Evolutionary conservation across 306 rosid species (phyloP).

Genomic region (Rubus idaeus): DNA sequence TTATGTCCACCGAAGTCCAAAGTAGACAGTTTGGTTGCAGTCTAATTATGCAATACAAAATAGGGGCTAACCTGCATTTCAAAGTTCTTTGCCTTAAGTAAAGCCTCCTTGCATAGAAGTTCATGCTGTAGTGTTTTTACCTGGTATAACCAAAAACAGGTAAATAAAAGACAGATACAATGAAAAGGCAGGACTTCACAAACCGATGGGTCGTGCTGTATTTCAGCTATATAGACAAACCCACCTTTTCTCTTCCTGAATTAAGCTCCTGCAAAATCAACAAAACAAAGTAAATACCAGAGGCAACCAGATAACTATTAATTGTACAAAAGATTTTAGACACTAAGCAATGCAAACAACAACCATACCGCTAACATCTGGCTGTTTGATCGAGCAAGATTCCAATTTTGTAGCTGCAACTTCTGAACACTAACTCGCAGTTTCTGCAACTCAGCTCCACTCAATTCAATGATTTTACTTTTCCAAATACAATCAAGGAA

Average conservation of each 20-base stretch:
- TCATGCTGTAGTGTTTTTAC: constrained; percentile 71
- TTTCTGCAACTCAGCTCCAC: constrained; percentile 66
- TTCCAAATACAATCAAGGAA: constrained; percentile 34
- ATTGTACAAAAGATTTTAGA: not conserved
- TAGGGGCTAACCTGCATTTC: constrained; percentile 41
- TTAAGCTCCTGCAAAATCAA: constrained; percentile 69
- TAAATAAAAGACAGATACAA: constrained; percentile 1
- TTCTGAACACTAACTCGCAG: constrained; percentile 60
- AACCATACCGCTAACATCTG: constrained; percentile 63
- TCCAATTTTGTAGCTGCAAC: constrained; percentile 77
- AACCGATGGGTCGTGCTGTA: not conserved
- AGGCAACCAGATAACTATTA: not conserved
- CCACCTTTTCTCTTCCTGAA: constrained; percentile 72
- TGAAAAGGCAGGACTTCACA: not conserved
- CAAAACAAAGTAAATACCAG: constrained; percentile 12
- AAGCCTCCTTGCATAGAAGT: constrained; percentile 64
- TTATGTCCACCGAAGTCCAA: not conserved
- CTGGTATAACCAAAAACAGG: constrained; percentile 38
- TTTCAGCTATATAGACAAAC: constrained; percentile 17
- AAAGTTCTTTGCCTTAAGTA: constrained; percentile 48
- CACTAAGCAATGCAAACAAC: not conserved
- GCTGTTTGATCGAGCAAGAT: constrained; percentile 81
- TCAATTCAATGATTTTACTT: constrained; percentile 63
- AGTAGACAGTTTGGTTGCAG: not conserved
- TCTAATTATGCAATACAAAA: not conserved